Evolutionary conservation across 208 protist species (phyloP), one percentile per base, ranked within the genome.

Genomic region (Vickermania ingenoplastis): DNA sequence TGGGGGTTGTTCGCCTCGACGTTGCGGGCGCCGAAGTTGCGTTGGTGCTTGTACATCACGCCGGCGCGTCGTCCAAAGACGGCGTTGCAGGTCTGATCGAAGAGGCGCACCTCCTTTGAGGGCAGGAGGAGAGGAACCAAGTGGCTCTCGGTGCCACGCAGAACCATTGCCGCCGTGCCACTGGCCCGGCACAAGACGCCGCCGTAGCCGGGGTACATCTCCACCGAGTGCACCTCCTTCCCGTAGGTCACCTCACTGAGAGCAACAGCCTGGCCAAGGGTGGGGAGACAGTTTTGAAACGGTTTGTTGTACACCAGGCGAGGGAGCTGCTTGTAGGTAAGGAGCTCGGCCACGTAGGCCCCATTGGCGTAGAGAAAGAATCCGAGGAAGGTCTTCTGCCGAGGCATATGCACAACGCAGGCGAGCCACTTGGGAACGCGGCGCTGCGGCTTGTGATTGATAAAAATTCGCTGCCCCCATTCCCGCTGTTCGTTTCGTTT

Each of bases 311-410:
- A 95, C 27, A 80, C 65, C 22, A 95, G 77, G 26, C 89, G 86
- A 2, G 89, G 89, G n/a, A 95, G 76, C 68, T 95, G 89, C 69
- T 95, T 95, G 80, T 95, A 95, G 2, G 85, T 91, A 25, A 95
- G 79, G 53, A 95, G 76, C 75, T 95, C 89, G 26, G 83, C 89
- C 49, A 91, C 83, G 65, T 95, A 95, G 17, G 86, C 86, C 22
- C 89, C 89, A 67, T 96, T 93, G 22, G 89, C 89, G 67, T 96
- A 96, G 21, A 96, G 68, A 36, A 93, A 96, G 56, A 96, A 96
- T 21, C 89, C 89, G 3, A 96, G 56, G 65, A 93, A 93, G 0
- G 75, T 65, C 58, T 86, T 88, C 48, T 79, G 76, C n/a, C 86
- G 75, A 1, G 78, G 83, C 22, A 89, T 76, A 61, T 96, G 81